Evolutionary conservation across 179 eudicot genomes (phyloP).

Genomic region (Pouteria campechiana): DNA sequence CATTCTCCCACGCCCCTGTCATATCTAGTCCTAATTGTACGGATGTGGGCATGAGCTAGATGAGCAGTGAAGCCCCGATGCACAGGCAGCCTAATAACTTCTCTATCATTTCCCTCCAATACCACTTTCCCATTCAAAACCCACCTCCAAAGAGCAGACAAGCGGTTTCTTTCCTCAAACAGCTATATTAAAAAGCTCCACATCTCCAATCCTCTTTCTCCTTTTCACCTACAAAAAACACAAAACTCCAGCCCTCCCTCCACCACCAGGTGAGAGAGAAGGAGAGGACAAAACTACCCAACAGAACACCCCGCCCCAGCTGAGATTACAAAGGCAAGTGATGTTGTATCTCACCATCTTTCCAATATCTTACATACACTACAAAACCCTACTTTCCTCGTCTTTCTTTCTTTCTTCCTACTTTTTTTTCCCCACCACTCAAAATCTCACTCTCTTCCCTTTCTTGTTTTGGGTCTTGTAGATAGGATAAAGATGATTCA

Average conservation of each 20-base stretch:
- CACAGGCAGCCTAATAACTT: too few species aligned
- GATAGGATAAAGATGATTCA: slow-evolving; percentile 52
- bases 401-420: neutral
- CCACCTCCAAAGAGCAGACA: too few species aligned
- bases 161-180: too few species aligned
- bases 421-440: slow-evolving; percentile 17
- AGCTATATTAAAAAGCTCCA: too few species aligned
- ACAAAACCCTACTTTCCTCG: slow-evolving; percentile 17
- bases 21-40: too few species aligned
- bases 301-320: slow-evolving; percentile 6
- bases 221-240: slow-evolving; percentile 13
- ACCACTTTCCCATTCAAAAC: too few species aligned
- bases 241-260: slow-evolving; percentile 9
- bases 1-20: too few species aligned
- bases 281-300: too few species aligned
- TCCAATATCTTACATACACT: slow-evolving; percentile 1
- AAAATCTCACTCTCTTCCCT: slow-evolving; percentile 8
- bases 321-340: slow-evolving; percentile 6
- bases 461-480: slow-evolving; percentile 18
- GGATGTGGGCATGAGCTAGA: too few species aligned
- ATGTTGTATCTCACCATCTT: neutral
- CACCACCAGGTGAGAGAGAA: too few species aligned
- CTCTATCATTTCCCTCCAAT: too few species aligned
- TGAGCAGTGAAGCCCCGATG: too few species aligned
- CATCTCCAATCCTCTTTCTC: neutral